phyloP scores from a whole-genome alignment of 768 basidiomycete genomes.

The Pulveroboletus ravenelii region DNA sequence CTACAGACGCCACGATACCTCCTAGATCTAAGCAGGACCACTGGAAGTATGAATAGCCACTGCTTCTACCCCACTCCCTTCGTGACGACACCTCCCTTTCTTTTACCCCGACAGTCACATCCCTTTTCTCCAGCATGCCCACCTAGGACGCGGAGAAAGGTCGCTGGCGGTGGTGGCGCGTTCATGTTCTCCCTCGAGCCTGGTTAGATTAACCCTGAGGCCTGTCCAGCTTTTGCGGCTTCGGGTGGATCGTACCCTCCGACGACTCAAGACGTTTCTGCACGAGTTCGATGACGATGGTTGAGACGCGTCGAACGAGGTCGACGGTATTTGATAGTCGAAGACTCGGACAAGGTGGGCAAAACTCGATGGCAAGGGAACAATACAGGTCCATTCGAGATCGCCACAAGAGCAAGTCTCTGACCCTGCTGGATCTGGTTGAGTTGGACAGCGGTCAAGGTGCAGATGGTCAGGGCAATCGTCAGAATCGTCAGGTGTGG shows the following conservation, averaged over 20 bases:
- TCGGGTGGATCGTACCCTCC: background rate
- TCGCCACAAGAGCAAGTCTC: background rate
- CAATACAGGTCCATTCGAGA: background rate
- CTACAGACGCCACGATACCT: background rate
- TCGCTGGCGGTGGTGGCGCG: slow-evolving; percentile 4
- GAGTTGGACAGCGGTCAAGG: background rate
- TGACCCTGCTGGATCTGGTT: background rate
- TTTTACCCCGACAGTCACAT: background rate
- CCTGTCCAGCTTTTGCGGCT: background rate
- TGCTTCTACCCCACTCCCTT: background rate
- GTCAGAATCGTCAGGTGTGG: background rate
- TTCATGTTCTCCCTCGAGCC: background rate
- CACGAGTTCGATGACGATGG: background rate
- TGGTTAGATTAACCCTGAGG: background rate
- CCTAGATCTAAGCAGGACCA: background rate
- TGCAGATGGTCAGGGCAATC: too few species aligned
- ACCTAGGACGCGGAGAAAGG: slow-evolving; percentile 14
- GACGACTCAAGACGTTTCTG: background rate
- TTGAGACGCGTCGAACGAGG: background rate
- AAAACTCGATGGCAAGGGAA: background rate
- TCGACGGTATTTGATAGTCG: background rate
- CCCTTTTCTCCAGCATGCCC: slow-evolving; percentile 15
- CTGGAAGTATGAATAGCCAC: background rate
- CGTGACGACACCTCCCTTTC: background rate
- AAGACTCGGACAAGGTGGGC: background rate